Base-by-base conservation (phyloP, 106 monocot genomes). In the Allium fistulosum region DNA sequence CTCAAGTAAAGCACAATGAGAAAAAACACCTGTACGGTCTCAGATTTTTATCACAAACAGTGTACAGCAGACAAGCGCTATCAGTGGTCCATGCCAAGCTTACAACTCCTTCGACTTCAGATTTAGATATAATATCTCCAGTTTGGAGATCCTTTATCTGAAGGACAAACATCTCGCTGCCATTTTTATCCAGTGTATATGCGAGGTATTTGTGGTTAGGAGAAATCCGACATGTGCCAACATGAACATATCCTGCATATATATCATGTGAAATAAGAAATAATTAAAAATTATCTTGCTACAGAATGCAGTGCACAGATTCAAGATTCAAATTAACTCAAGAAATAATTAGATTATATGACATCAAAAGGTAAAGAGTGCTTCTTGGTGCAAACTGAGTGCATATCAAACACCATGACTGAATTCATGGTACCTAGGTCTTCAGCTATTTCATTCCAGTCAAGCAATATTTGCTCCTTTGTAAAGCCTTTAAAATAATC, bases 371-470 rank as follows among this genome's bases (percentile, higher is more conserved):
- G 49, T 70, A 50, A 64, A 73, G 46, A 14, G 52, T 16, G 11
- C 15, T n/a, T 2, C 4, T 48, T 22, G 10, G 0, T 11, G 12
- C 13, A 58, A 74, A 59, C 15, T 7, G 13, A 67, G n/a, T 9
- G 28, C 53, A 49, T 0, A 37, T 37, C 37, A 37, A 37, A 37
- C 37, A 37, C 37, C 37, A 5, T 37, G 37, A 37, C 5, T 37
- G 2, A 5, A 37, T 37, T 37, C 37, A 37, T 37, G 37, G 37
- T 75, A 74, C 97, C 97, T 80, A 74, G 82, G 56, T 87, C 59
- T 76, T 92, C 86, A 8, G 92, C 92, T 75, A 97, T 74, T 71
- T 87, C 76, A 77, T 97, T 97, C 92, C 97, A 97, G 63, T 92
- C 82, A 48, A 97, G 89, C 76, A 97, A 82, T 66, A 82, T 61